Evolutionary conservation across 2,329 filamentous ascomycete species (phyloP).

Genomic region (Trichoderma semiorbis): DNA sequence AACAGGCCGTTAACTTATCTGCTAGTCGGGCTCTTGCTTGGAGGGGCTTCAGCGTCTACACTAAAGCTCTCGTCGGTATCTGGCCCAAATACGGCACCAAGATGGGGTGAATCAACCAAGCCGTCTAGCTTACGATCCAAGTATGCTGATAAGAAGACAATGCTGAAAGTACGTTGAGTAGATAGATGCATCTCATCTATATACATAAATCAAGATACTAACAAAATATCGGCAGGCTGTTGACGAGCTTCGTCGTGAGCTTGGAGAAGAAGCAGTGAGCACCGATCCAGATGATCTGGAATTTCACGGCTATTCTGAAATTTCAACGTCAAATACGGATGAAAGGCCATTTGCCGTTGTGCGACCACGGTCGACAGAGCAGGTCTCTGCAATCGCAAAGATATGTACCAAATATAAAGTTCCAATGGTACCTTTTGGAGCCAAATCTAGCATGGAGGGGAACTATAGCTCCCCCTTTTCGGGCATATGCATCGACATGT

Average conservation of each 20-base stretch:
- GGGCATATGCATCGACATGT: constrained; percentile 68
- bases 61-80: not conserved
- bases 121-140: not conserved
- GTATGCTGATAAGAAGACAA: constrained; percentile 26
- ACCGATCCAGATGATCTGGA: constrained; percentile 62
- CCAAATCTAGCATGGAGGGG: constrained; percentile 68
- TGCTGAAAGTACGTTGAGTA: constrained; percentile 22
- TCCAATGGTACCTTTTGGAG: constrained; percentile 72
- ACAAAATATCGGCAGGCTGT: constrained; percentile 19
- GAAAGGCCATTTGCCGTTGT: constrained; percentile 62
- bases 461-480: constrained; percentile 66
- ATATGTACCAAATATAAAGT: constrained; percentile 60
- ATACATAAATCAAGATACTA: not conserved
- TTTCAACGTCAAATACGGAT: constrained; percentile 65
- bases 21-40: not conserved
- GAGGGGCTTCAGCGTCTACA: constrained; percentile 1
- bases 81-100: not conserved
- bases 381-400: constrained; percentile 61
- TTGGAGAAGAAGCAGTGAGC: constrained; percentile 58
- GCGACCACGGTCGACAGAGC: constrained; percentile 60
- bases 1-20: not conserved
- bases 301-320: constrained; percentile 65
- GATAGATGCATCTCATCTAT: not conserved
- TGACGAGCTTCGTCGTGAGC: constrained; percentile 18
- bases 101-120: constrained; percentile 18